Evolutionary conservation across 495 filamentous ascomycete species (phyloP), one percentile per base, ranked within the genome.

Genomic region (Sabuloglossum arenarium): DNA sequence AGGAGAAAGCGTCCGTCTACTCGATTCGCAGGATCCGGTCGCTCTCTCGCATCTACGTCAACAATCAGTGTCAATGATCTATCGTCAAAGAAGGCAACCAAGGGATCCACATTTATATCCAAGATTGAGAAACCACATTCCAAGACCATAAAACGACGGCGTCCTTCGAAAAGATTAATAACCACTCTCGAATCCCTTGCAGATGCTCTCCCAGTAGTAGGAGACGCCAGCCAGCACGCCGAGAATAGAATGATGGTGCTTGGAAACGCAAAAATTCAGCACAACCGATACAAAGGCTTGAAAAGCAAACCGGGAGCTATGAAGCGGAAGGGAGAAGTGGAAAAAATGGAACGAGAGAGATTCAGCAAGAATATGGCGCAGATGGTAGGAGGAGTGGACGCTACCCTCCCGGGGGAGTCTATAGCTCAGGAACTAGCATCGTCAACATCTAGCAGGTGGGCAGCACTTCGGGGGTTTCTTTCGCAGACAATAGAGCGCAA

Each of bases 281-380:
- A 81, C 45, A n/a, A n/a, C n/a, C n/a, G n/a, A n/a, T n/a, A n/a
- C n/a, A 81, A 80, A 69, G 86, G 79, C 47, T 61, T 97, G 56
- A 81, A 75, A 63, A 78, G 73, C 54, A 68, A 81, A 53, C 85
- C 84, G 0, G 89, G 90, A 0, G 86, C 86, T 14, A 71, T 86
- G 71, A 94, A 88, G 75, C 73, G 78, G 61, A 88, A 83, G 69
- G 86, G 88, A 66, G 79, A 77, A 66, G 42, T 95, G 28, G 83
- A 93, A 53, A 77, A 70, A 66, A 67, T 72, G 60, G 90, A 97
- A 74, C 79, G 82, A 64, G 79, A 86, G 67, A 72, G 89, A 57
- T 95, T 95, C 63, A 79, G 76, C 56, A 75, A 71, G 68, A 95
- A 88, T 67, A 69, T 97, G 73, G 88, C 84, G 39, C 55, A 63